phyloP scores from a whole-genome alignment of 2,329 filamentous ascomycete genomes.

The Colletotrichum eremochloae region DNA sequence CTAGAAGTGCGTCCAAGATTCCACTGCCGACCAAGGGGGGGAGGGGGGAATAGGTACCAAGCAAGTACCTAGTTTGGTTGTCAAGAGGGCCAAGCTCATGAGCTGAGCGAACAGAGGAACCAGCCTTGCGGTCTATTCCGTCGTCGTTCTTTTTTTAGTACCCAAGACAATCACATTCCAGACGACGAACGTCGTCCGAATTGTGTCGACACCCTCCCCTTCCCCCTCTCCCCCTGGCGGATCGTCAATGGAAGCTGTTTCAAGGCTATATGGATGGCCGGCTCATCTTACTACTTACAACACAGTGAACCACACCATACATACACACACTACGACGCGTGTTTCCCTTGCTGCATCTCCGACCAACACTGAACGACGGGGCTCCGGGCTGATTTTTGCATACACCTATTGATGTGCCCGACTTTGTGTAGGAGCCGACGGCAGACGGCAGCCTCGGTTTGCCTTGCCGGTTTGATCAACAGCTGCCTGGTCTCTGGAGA shows the following conservation, averaged over 20 bases:
- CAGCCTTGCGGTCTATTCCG: not conserved
- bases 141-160: conserved; percentile 21
- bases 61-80: too few species aligned
- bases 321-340: not conserved
- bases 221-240: conserved; percentile 6
- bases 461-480: conserved; percentile 15
- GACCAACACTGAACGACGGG: conserved; percentile 7
- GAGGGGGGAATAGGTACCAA: not conserved
- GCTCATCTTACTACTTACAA: not conserved
- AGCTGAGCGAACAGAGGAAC: not conserved
- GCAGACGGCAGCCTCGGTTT: conserved; percentile 1
- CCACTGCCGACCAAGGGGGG: conserved; percentile 4
- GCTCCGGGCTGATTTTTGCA: not conserved
- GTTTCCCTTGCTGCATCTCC: not conserved
- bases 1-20: conserved; percentile 3
- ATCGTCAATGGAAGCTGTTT: conserved; percentile 21
- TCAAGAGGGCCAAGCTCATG: conserved; percentile 6
- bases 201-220: not conserved
- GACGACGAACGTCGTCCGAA: conserved; percentile 23
- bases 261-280: conserved; percentile 16
- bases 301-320: not conserved
- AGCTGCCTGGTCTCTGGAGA: not conserved
- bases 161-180: not conserved
- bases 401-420: not conserved
- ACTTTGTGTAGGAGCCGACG: conserved; percentile 17